Conservation (phyloP, 257 asterid species). For the Primulina huaijiensis region DNA sequence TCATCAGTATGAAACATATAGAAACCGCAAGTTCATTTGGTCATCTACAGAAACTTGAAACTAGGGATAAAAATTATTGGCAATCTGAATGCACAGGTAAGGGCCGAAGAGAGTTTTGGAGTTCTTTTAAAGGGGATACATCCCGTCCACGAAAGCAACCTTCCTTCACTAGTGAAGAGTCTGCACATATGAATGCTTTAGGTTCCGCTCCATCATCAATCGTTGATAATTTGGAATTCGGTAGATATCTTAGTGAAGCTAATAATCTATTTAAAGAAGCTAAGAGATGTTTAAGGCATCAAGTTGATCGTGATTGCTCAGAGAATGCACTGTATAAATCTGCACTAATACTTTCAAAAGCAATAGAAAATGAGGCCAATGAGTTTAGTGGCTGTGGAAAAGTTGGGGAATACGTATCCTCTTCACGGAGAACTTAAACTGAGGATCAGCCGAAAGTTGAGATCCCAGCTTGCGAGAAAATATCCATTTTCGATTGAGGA, state of each 20-base stretch:
- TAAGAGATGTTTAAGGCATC: conserved; percentile 43
- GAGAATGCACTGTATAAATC: conserved; percentile 61
- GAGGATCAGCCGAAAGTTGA: conserved; percentile 60
- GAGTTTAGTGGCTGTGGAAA: conserved; percentile 90
- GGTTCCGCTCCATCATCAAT: conserved; percentile 32
- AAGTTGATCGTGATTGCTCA: conserved; percentile 41
- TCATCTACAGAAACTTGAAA: conserved; percentile 32
- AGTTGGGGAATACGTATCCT: conserved; percentile 80
- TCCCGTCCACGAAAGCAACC: conserved; percentile 24
- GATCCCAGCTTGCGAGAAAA: conserved; percentile 50
- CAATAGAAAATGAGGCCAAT: conserved; percentile 69
- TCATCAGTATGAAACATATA: conserved; percentile 41
- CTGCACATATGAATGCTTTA: conserved; percentile 25
- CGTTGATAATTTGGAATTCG: conserved; percentile 55
- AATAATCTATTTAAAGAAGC: conserved; percentile 65
- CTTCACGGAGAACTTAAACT: conserved; percentile 87
- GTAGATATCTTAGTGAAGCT: conserved; percentile 63
- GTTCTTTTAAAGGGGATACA: conserved; percentile 31
- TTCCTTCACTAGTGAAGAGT: conserved; percentile 29
- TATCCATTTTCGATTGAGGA: conserved; percentile 33
- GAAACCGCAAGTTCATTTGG: conserved; percentile 35
- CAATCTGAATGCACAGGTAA: conserved; percentile 31
- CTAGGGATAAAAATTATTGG: not conserved
- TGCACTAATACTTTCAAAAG: conserved; percentile 59
- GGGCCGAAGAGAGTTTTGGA: conserved; percentile 36